Base-by-base conservation (phyloP, 495 filamentous ascomycete genomes). In the Daldinia loculata region DNA sequence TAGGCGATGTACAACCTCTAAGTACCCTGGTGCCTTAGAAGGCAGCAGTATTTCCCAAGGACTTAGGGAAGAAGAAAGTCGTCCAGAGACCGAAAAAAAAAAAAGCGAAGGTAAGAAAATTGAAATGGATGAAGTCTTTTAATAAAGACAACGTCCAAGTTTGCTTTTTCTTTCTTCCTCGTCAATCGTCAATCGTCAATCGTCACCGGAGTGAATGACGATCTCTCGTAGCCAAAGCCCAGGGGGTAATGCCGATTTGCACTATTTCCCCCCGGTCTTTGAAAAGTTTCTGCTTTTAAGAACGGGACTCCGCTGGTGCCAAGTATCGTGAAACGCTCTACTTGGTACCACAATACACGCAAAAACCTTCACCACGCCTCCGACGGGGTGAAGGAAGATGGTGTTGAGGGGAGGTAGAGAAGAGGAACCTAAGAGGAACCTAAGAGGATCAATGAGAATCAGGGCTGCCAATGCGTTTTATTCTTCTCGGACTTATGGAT, bases 171-270 rank as follows among this genome's bases (percentile, higher is more conserved):
- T 15, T 22, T 63, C 34, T 22, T 50, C 43, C 45, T 48, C 53
- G 27, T 53, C 36, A 61, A 57, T 45, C 52, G 34, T 52, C 34
- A 50, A 26, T 26, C 1, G 19, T 52, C 34, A 60, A 58, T 48
- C 53, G 34, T 45, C 34, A 50, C 50, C 56, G 43, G 62, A 58
- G 52, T 57, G 53, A 67, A 72, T 60, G 69, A 67, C 60, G 59
- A 67, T 67, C 43, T 34, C 45, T 32, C 26, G 24, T 50, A 3
- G 50, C 8, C 55, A 63, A 66, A 59, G 63, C 59, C 69, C 60
- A 68, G 70, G 69, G 50, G 70, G 60, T 72, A 72, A 68, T 72
- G 61, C 70, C 64, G 64, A 56, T 30, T 36, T 50, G 60, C 60
- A 56, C 63, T 67, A 67, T 68, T 19, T 32, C 58, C 63, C 62